Base-by-base conservation (phyloP, 805 yeast genomes). In the Lipomyces mesembrius region DNA sequence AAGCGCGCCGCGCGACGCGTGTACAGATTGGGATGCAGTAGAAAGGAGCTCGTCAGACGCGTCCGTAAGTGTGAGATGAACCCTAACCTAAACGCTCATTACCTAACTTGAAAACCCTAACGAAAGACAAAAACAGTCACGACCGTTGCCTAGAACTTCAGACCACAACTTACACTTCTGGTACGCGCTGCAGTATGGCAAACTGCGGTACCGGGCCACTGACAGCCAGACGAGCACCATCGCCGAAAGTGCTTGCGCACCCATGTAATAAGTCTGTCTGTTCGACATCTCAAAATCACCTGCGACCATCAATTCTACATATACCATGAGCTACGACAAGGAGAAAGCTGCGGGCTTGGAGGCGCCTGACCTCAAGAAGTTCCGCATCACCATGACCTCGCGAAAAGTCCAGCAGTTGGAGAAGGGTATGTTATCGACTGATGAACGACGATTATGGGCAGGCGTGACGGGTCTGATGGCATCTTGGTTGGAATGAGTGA, bases 341-440 rank as follows among this genome's bases (percentile, higher is more conserved):
- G 71, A 72, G 67, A 69, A 73, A 65, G 71, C 60, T 57, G 67
- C 64, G 37, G 71, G 65, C 46, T 32, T 62, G 46, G 73, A 70
- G 67, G 73, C 67, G 56, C 64, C 71, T 53, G 60, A 65, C 43
- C 63, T 91, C 87, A 91, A 89, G 89, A 94, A 93, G 90, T 93
- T 95, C 87, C 93, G 98, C 89, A 93, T 95, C 85, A 92, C 98
- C 82, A 88, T 95, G 87, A 92, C 96, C 82, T 95, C 99, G 77
- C 92, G 97, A 88, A 92, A 94, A 87, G 97, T 95, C 80, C 91
- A 92, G 89, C 95, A 91, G 85, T 88, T 95, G 82, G 99, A 95
- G 88, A 90, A 89, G 74, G 76, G 77, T 76, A 37, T 37, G 39
- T 37, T 37, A 37, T 37, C 12, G 39, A 37, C 14, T 37, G 39